Conservation (phyloP, 352 stramenopile genomes). For the Plasmopara halstedii region DNA sequence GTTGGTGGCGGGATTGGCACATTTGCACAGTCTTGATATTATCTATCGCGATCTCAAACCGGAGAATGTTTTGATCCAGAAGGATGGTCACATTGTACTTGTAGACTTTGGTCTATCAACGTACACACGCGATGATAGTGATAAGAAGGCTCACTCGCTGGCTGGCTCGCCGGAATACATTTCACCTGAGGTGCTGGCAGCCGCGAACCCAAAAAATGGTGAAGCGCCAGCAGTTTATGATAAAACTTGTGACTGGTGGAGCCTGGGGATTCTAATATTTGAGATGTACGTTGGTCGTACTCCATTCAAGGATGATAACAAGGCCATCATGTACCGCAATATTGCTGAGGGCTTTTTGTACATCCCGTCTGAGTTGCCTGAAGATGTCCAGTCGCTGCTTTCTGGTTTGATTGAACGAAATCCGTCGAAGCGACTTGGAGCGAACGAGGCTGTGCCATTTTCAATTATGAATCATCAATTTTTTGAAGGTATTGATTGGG, state of each 20-base stretch:
- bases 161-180: constrained; percentile 88
- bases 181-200: constrained; percentile 83
- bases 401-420: constrained; percentile 74
- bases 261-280: constrained; percentile 85
- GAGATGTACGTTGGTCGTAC: constrained; percentile 87
- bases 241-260: constrained; percentile 87
- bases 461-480: constrained; percentile 86
- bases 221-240: constrained; percentile 49
- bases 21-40: constrained; percentile 84
- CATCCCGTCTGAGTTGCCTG: constrained; percentile 65
- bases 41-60: constrained; percentile 90
- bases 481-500: constrained; percentile 84
- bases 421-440: constrained; percentile 58
- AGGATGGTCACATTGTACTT: constrained; percentile 84
- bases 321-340: constrained; percentile 89
- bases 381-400: constrained; percentile 68
- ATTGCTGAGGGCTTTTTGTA: constrained; percentile 81
- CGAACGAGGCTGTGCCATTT: constrained; percentile 71
- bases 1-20: constrained; percentile 68
- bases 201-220: constrained; percentile 38
- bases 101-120: constrained; percentile 90
- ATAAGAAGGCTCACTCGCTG: constrained; percentile 62
- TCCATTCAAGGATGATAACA: constrained; percentile 90
- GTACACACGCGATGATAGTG: constrained; percentile 39
- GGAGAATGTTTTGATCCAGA: constrained; percentile 86